Conservation (phyloP, 176 grass and related monocot species). For the Triticum turgidum region DNA sequence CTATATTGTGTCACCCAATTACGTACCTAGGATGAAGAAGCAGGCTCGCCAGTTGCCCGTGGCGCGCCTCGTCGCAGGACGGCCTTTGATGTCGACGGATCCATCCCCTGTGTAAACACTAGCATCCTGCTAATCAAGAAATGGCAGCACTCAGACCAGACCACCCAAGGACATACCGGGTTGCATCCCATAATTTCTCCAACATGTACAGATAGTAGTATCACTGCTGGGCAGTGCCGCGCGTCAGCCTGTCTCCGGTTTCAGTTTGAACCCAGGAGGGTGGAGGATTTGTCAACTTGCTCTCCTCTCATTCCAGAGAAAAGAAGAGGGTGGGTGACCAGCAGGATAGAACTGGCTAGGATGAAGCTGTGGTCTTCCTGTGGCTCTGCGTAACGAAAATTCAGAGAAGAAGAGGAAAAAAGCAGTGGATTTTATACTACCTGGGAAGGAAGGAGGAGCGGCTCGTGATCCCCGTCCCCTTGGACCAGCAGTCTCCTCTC, state of each 20-base stretch:
- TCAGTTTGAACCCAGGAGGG: neutral
- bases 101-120: constrained; percentile 55
- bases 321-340: neutral
- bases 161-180: neutral
- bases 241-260: neutral
- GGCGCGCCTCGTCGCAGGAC: constrained; percentile 35
- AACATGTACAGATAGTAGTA: neutral
- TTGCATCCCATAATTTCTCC: neutral
- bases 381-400: neutral
- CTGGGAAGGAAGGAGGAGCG: constrained; percentile 7
- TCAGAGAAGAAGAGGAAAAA: neutral
- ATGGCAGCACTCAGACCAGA: constrained; percentile 1
- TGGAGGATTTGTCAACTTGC: neutral
- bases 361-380: neutral
- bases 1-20: too few species aligned
- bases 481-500: constrained; percentile 20
- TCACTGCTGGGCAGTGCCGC: neutral
- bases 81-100: constrained; percentile 51
- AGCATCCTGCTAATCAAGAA: constrained; percentile 31
- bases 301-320: neutral
- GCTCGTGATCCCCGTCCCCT: constrained; percentile 24
- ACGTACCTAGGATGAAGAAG: constrained; percentile 58
- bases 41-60: constrained; percentile 73
- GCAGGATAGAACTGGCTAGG: neutral
- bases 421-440: neutral